These are phyloP conservation scores for Houttuynia cordata DNA, from an alignment of 164 flowering plant species.

Conservation along the genomic window DNA sequence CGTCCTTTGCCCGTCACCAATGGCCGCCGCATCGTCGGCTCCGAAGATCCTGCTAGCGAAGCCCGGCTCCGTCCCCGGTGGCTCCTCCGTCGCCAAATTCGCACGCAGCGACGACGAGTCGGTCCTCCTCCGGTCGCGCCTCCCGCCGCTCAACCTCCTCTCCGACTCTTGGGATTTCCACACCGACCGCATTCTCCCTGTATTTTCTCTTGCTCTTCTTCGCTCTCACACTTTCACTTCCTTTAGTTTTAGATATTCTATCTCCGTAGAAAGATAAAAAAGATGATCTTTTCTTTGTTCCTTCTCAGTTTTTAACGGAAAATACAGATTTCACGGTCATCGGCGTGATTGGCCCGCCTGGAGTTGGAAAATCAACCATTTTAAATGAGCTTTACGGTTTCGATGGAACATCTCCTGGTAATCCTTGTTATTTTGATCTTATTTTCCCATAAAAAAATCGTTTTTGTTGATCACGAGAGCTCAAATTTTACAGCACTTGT, in stretches of 20 bases:
- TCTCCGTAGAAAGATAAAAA: background rate
- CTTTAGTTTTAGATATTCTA: slow-evolving; percentile 1
- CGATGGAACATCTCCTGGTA: slow-evolving; percentile 67
- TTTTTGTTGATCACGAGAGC: background rate
- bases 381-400: slow-evolving; percentile 85
- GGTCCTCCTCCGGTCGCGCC: slow-evolving; percentile 52
- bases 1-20: background rate
- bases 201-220: slow-evolving; percentile 9
- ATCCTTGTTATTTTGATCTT: background rate
- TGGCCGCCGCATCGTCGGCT: slow-evolving; percentile 8
- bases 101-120: slow-evolving; percentile 36
- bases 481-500: too few relatives aligned
- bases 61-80: slow-evolving; percentile 37
- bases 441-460: too few relatives aligned
- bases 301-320: slow-evolving; percentile 68
- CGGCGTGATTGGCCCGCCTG: slow-evolving; percentile 81
- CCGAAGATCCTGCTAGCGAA: slow-evolving; percentile 79
- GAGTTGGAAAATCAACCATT: slow-evolving; percentile 80
- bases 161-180: slow-evolving; percentile 86
- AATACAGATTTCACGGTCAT: slow-evolving; percentile 86
- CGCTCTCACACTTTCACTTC: background rate
- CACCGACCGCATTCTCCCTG: slow-evolving; percentile 73
- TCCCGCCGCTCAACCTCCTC: slow-evolving; percentile 57
- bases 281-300: background rate
- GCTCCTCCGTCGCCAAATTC: slow-evolving; percentile 30